These are phyloP conservation scores for Phytophthora capsici DNA, from an alignment of 352 stramenopile species.

Conservation along the genomic window DNA sequence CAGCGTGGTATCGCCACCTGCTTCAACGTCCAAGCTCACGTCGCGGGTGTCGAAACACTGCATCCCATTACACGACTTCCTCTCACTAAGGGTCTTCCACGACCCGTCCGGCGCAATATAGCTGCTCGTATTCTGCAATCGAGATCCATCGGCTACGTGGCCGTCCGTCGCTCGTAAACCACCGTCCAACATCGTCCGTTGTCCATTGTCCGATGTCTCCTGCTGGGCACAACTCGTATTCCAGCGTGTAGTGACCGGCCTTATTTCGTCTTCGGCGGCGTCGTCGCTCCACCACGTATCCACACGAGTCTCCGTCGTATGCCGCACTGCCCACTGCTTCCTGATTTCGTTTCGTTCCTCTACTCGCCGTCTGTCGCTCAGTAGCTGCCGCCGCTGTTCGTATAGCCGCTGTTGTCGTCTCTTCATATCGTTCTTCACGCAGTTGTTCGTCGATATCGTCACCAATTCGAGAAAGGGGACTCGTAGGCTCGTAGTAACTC, in stretches of 20 bases:
- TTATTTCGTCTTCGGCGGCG: background rate
- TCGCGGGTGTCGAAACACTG: no score
- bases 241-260: background rate
- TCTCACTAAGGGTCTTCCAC: conserved; percentile 6
- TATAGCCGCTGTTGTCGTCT: background rate
- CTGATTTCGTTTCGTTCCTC: background rate
- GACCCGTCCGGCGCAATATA: background rate
- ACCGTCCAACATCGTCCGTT: background rate
- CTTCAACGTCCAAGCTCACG: no score
- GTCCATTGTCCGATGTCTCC: background rate
- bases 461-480: background rate
- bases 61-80: conserved; percentile 11
- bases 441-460: background rate
- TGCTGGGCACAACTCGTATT: background rate
- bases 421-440: background rate
- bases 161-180: background rate
- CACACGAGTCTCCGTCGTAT: background rate
- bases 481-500: background rate
- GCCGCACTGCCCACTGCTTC: background rate
- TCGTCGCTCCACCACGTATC: background rate
- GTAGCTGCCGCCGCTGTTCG: background rate
- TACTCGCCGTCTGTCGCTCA: background rate
- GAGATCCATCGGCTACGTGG: background rate
- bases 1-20: no score
- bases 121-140: background rate